Evolutionary conservation across 83 land plant species (phyloP).

Genomic region (Larix sibirica): DNA sequence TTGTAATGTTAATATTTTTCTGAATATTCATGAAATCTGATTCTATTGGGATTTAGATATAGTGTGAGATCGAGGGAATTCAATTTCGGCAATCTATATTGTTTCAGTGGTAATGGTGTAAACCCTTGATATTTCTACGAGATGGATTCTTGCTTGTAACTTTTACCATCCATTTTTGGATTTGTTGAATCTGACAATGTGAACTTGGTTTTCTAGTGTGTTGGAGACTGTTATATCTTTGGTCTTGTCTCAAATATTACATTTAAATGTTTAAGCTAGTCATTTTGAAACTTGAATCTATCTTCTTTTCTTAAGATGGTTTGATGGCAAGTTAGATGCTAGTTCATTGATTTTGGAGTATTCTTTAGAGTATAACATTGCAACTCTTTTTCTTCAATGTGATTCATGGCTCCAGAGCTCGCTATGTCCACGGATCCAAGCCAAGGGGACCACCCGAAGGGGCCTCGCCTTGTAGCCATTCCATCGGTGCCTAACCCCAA

Average conservation of each 20-base stretch:
- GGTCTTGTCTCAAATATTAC: neutral
- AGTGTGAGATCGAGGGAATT: neutral
- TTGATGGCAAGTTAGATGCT: too few species aligned
- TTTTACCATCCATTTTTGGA: neutral
- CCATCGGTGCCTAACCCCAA: too few species aligned
- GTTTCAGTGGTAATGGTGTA: neutral
- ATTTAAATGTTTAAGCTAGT: neutral
- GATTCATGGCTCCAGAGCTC: too few species aligned
- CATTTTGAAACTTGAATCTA: neutral
- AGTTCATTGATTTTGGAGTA: too few species aligned
- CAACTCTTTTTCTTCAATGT: too few species aligned
- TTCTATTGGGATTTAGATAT: neutral
- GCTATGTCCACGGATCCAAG: too few species aligned
- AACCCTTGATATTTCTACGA: neutral
- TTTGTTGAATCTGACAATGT: neutral
- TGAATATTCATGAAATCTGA: neutral
- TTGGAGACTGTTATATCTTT: neutral
- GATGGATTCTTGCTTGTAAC: neutral
- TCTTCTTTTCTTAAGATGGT: too few species aligned
- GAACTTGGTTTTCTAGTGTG: neutral
- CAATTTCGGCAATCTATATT: neutral
- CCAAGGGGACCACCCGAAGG: too few species aligned
- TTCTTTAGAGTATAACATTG: too few species aligned
- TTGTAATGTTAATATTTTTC: neutral
- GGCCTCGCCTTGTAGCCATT: too few species aligned